phyloP scores from a whole-genome alignment of 2,329 filamentous ascomycete species.

The Alternaria ethzedia region DNA sequence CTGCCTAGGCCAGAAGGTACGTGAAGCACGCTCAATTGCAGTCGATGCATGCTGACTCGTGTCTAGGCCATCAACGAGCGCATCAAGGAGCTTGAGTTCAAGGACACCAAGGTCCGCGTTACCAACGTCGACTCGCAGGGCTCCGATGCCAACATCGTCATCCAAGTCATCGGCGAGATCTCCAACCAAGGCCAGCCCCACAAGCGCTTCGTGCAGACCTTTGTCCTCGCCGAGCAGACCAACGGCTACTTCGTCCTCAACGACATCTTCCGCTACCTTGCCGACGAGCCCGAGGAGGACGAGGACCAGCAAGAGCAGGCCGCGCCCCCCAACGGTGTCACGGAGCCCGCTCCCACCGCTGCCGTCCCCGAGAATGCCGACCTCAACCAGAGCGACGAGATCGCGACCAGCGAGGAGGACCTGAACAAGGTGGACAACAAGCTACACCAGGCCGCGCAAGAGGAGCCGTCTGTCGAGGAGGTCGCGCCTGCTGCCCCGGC shows the following conservation, averaged over 20 bases:
- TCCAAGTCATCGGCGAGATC: slow-evolving; percentile 97
- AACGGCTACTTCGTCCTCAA: slow-evolving; percentile 98
- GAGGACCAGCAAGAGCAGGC: slow-evolving; percentile 50
- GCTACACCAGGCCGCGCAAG: slow-evolving; percentile 66
- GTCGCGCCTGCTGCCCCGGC: slow-evolving; percentile 45
- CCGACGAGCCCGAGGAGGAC: slow-evolving; percentile 78
- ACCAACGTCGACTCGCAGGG: slow-evolving; percentile 97
- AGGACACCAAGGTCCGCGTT: slow-evolving; percentile 97
- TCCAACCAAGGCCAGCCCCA: slow-evolving; percentile 91
- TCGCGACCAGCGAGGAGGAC: slow-evolving; percentile 53
- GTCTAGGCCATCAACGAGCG: slow-evolving; percentile 86
- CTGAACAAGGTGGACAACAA: slow-evolving; percentile 70
- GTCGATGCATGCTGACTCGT: slow-evolving; percentile 1
- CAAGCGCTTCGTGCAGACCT: slow-evolving; percentile 97
- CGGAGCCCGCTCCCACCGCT: slow-evolving; percentile 51
- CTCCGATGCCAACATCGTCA: slow-evolving; percentile 91
- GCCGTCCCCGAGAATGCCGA: slow-evolving; percentile 39
- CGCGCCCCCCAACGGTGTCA: slow-evolving; percentile 45
- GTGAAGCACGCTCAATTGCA: slow-evolving; percentile 39
- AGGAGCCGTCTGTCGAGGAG: slow-evolving; percentile 37
- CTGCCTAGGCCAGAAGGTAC: slow-evolving; percentile 84
- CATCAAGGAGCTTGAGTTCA: slow-evolving; percentile 90
- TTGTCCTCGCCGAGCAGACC: slow-evolving; percentile 93
- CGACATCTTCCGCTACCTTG: slow-evolving; percentile 94
- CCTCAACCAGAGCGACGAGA: slow-evolving; percentile 44